phyloP scores from a whole-genome alignment of 371 early-diverging fungal species.

The Apophysomyces trapeziformis region DNA sequence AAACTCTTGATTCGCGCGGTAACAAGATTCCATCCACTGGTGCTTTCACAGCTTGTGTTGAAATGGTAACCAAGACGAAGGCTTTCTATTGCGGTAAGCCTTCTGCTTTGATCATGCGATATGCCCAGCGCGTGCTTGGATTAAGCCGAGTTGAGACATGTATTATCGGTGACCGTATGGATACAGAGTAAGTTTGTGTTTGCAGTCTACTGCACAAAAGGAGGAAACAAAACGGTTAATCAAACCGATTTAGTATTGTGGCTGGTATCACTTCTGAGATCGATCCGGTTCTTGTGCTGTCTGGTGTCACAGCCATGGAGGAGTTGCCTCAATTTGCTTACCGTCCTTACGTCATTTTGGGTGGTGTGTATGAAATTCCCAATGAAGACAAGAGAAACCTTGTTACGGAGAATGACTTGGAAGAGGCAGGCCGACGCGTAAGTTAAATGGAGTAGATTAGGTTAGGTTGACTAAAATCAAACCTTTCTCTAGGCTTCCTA shows the following conservation, averaged over 20 bases:
- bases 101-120: conserved; percentile 68
- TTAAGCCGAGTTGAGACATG: conserved; percentile 63
- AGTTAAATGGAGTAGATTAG: not conserved
- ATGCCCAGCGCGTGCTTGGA: conserved; percentile 64
- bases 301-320: conserved; percentile 61
- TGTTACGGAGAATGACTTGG: conserved; percentile 42
- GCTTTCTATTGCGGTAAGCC: conserved; percentile 76
- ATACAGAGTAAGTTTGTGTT: conserved; percentile 55
- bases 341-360: conserved; percentile 63
- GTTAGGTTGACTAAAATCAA: not conserved
- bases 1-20: conserved; percentile 59
- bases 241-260: conserved; percentile 34
- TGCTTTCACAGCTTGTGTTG: conserved; percentile 65
- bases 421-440: conserved; percentile 50
- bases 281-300: conserved; percentile 68
- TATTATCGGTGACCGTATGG: conserved; percentile 76
- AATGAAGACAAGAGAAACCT: conserved; percentile 43
- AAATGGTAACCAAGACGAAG: conserved; percentile 66
- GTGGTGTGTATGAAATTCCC: conserved; percentile 67
- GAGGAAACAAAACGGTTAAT: not conserved
- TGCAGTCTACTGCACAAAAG: not conserved
- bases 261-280: conserved; percentile 65
- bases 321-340: conserved; percentile 61
- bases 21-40: conserved; percentile 65
- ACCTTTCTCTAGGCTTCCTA: not conserved